Evolutionary conservation across 345 rosid genomes (phyloP).

Genomic region (Boechera retrofracta): DNA sequence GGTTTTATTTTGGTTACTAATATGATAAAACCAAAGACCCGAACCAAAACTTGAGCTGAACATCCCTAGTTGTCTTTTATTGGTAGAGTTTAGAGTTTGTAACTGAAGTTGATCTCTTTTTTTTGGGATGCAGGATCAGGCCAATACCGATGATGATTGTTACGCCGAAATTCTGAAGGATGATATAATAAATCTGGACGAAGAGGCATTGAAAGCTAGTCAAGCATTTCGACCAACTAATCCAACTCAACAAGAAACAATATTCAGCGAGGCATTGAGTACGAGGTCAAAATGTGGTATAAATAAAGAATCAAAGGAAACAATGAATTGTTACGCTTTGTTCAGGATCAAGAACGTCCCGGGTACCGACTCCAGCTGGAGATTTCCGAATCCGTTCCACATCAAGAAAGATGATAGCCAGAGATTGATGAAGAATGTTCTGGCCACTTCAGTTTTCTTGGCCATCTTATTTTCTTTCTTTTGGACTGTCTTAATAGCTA

Average conservation of each 20-base stretch:
- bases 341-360: constrained; percentile 34
- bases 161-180: constrained; percentile 81
- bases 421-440: constrained; percentile 31
- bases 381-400: constrained; percentile 5
- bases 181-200: constrained; percentile 78
- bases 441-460: constrained; percentile 27
- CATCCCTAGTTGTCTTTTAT: not conserved
- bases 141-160: constrained; percentile 51
- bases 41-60: not conserved
- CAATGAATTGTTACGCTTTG: constrained; percentile 30
- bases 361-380: not conserved
- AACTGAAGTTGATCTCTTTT: not conserved
- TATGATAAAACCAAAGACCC: not conserved
- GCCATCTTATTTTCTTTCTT: constrained; percentile 33
- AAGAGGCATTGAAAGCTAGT: constrained; percentile 41
- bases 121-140: constrained; percentile 31
- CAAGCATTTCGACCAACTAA: constrained; percentile 31
- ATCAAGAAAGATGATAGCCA: constrained; percentile 33
- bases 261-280: constrained; percentile 30
- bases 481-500: constrained; percentile 20
- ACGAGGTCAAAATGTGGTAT: constrained; percentile 35
- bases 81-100: not conserved
- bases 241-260: constrained; percentile 35
- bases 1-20: not conserved
- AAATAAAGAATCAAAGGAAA: constrained; percentile 24